Evolutionary conservation across 139 green algal genomes (phyloP).

Genomic region (Chlorella sp.): DNA sequence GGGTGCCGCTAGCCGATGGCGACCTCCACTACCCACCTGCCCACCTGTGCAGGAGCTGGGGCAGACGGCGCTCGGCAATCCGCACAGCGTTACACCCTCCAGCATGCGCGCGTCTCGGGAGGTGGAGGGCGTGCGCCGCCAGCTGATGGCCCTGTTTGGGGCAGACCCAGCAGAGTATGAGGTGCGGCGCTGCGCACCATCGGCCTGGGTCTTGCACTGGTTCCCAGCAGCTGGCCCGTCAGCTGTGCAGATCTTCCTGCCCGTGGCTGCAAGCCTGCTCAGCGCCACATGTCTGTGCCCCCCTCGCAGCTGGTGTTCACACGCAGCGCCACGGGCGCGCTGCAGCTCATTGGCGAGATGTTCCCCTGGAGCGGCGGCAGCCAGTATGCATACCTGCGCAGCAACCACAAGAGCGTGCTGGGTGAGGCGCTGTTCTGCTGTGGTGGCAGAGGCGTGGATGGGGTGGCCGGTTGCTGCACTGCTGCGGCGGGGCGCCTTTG

Average conservation of each 20-base stretch:
- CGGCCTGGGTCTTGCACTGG: too few relatives aligned
- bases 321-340: slow-evolving; percentile 65
- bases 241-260: too few relatives aligned
- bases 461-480: too few relatives aligned
- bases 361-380: slow-evolving; percentile 66
- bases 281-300: slow-evolving; percentile 56
- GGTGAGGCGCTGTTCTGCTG: too few relatives aligned
- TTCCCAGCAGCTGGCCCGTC: too few relatives aligned
- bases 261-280: too few relatives aligned
- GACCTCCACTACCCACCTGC: neutral
- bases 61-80: slow-evolving; percentile 78
- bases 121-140: slow-evolving; percentile 47
- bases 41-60: slow-evolving; percentile 39
- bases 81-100: slow-evolving; percentile 75
- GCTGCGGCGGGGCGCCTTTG: too few relatives aligned
- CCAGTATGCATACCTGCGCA: slow-evolving; percentile 60
- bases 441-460: too few relatives aligned
- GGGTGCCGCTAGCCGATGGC: too few relatives aligned
- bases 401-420: slow-evolving; percentile 85
- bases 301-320: slow-evolving; percentile 69
- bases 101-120: slow-evolving; percentile 50
- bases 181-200: too few relatives aligned
- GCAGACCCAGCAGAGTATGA: slow-evolving; percentile 56
- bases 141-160: slow-evolving; percentile 61
- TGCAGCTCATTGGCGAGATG: slow-evolving; percentile 78